Evolutionary conservation across 2,329 filamentous ascomycete genomes (phyloP), one percentile per base, ranked within the genome.

Genomic region (Microthyrium microscopicum): DNA sequence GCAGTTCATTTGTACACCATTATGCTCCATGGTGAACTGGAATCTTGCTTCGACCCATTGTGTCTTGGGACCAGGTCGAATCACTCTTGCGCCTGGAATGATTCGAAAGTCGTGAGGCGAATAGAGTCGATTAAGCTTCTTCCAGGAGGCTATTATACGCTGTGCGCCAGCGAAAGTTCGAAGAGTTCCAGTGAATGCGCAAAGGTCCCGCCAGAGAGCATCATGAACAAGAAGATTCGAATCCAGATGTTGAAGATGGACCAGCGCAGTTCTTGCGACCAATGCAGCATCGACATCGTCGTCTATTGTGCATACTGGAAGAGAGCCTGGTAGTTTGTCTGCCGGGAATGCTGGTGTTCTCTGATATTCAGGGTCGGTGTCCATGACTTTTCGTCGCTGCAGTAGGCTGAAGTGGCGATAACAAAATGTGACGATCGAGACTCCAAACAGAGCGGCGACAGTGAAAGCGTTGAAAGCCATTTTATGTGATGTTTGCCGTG

Each of bases 161-260:
- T 27, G 21, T 8, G 25, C 13, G 15, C 30, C 35, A 29, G 32
- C 15, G 11, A 37, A 28, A 27, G 35, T 37, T 20, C 35, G 9
- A 9, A 26, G 21, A 20, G 36, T 38, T n/a, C 36, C 36, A 24
- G 36, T 38, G 5, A 38, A 13, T n/a, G 36, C 36, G 15, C 25
- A 38, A n/a, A 38, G 17, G 13, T 38, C 36, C 25, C 36, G 24
- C 36, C 36, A 38, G 4, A 38, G 20, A 12, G 36, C 26, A 15
- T 35, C 26, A 6, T 30, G 16, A 12, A 16, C 30, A 13, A 38
- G 22, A 13, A 35, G 25, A 2, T 15, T 26, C 9, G 22, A 19
- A n/a, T 38, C 32, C 16, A 36, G 13, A 5, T 20, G n/a, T 15
- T 33, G 31, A 6, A 38, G 26, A 15, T 26, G 32, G n/a, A 30